These are phyloP conservation scores for Aphanomyces astaci DNA, from an alignment of 352 stramenopile species.

Conservation along the genomic window DNA sequence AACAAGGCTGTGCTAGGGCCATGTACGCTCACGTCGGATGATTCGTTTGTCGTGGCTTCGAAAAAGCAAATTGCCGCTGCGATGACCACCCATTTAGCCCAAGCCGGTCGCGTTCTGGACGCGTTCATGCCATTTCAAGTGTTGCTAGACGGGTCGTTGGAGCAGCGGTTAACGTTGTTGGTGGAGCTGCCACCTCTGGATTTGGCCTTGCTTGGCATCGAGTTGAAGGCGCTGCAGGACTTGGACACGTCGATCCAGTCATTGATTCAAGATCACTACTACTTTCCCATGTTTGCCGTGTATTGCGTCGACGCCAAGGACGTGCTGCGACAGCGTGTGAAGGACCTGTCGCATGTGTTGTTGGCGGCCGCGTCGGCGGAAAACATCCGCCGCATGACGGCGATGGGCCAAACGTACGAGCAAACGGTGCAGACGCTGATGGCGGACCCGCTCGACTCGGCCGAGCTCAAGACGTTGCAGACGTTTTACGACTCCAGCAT, in stretches of 20 bases:
- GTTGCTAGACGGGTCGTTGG: slow-evolving; percentile 75
- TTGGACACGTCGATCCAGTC: slow-evolving; percentile 41
- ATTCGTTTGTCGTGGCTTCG: slow-evolving; percentile 63
- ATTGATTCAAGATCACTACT: slow-evolving; percentile 77
- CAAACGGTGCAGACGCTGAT: slow-evolving; percentile 82
- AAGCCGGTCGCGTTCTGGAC: slow-evolving; percentile 53
- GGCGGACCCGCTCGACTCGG: slow-evolving; percentile 81
- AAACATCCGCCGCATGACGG: slow-evolving; percentile 79
- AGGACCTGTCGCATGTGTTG: slow-evolving; percentile 56
- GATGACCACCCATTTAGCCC: slow-evolving; percentile 54
- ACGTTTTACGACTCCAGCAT: slow-evolving; percentile 77
- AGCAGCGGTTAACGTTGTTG: slow-evolving; percentile 44
- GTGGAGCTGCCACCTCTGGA: slow-evolving; percentile 32
- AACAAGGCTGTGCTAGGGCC: slow-evolving; percentile 62
- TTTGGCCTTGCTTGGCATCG: slow-evolving; percentile 38
- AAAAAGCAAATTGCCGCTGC: slow-evolving; percentile 56
- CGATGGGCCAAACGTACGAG: slow-evolving; percentile 82
- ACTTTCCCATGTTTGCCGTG: slow-evolving; percentile 85
- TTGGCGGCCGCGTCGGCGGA: slow-evolving; percentile 77
- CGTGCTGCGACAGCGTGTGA: slow-evolving; percentile 65
- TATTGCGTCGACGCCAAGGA: slow-evolving; percentile 84
- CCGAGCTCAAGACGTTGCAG: slow-evolving; percentile 83
- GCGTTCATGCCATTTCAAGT: slow-evolving; percentile 68
- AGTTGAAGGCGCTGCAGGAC: slow-evolving; percentile 45
- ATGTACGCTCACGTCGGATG: slow-evolving; percentile 69